phyloP scores from a whole-genome alignment of 768 basidiomycete species.

The Naematelia aurantialba region DNA sequence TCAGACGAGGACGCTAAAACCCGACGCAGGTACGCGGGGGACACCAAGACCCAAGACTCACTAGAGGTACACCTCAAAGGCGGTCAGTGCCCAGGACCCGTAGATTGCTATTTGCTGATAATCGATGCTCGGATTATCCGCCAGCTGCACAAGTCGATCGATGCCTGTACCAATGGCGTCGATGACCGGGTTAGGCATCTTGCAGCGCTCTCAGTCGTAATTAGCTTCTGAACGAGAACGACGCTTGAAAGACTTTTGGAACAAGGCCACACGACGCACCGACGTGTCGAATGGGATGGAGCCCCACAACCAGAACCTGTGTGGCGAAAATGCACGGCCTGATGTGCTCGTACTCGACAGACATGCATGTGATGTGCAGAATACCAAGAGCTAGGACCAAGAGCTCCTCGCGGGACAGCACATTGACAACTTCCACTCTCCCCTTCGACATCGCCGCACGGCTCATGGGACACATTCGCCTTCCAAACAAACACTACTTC shows the following conservation, averaged over 20 bases:
- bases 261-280: neutral
- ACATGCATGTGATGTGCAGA: neutral
- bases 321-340: too few species aligned
- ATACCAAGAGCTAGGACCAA: too few species aligned
- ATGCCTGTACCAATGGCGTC: conserved; percentile 17
- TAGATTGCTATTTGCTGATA: conserved; percentile 78
- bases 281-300: conserved; percentile 1
- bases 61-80: conserved; percentile 85
- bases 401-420: too few species aligned
- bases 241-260: too few species aligned
- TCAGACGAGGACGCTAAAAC: too few species aligned
- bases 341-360: neutral
- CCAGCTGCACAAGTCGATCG: conserved; percentile 17
- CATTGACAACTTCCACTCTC: neutral
- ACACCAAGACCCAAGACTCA: conserved; percentile 53
- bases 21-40: too few species aligned
- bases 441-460: neutral
- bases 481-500: too few species aligned
- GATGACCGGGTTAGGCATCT: conserved; percentile 6
- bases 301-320: neutral
- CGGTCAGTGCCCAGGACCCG: conserved; percentile 71
- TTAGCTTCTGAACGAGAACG: neutral
- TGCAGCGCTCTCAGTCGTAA: too few species aligned
- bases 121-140: conserved; percentile 51
- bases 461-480: too few species aligned